Conservation (phyloP, 2,329 filamentous ascomycete species). For the Monosporascus sp. region DNA sequence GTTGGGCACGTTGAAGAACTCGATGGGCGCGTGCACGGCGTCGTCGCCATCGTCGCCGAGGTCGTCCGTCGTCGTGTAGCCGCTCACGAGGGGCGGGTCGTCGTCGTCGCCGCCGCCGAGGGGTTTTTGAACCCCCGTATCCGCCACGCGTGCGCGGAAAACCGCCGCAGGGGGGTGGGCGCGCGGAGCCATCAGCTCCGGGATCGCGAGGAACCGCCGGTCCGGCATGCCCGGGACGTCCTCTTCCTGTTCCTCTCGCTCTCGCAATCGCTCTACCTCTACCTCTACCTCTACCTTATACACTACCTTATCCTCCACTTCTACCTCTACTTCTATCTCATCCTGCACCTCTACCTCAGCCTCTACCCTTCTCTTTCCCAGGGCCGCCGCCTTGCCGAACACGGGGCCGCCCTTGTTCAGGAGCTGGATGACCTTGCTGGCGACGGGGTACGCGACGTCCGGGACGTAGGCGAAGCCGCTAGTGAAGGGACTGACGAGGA, state of each 20-base stretch:
- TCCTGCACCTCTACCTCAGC: not conserved
- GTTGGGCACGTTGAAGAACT: slow-evolving; percentile 76
- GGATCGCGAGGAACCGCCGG: slow-evolving; percentile 43
- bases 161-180: slow-evolving; percentile 7
- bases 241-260: too few species aligned
- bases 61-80: slow-evolving; percentile 89
- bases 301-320: not conserved
- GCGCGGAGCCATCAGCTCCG: slow-evolving; percentile 33
- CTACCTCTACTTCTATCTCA: too few species aligned
- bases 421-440: slow-evolving; percentile 59
- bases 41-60: slow-evolving; percentile 82
- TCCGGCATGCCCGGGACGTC: slow-evolving; percentile 26
- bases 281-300: too few species aligned
- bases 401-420: slow-evolving; percentile 53
- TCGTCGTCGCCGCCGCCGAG: slow-evolving; percentile 10
- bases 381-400: slow-evolving; percentile 23
- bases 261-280: not conserved
- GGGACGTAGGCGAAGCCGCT: slow-evolving; percentile 72
- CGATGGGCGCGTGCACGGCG: slow-evolving; percentile 70
- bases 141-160: slow-evolving; percentile 5
- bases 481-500: slow-evolving; percentile 80
- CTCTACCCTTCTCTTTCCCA: not conserved
- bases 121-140: slow-evolving; percentile 18
- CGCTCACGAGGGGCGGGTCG: slow-evolving; percentile 35
- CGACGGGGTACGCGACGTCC: slow-evolving; percentile 74